A percentile compares a stretch with the other conserved stretches of the same genome.
These are phyloP conservation scores for Boletellus emodensis DNA, from an alignment of 768 basidiomycete species.

Conservation along the genomic window DNA sequence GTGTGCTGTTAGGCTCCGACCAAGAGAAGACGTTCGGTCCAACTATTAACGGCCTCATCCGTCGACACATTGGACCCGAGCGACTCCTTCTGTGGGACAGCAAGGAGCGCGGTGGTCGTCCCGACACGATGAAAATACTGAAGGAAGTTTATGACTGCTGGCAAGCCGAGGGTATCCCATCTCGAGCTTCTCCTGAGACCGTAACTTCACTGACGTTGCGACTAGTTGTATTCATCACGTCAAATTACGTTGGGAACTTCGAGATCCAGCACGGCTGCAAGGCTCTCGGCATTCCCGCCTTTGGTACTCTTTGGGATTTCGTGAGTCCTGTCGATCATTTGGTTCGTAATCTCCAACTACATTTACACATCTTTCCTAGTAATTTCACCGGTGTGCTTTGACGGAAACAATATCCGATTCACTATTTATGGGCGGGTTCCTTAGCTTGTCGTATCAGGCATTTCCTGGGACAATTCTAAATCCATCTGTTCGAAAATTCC, in stretches of 20 bases:
- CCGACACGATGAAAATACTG: slow-evolving; percentile 73
- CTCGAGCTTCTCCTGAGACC: background rate
- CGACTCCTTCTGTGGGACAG: slow-evolving; percentile 76
- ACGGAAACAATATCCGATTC: background rate
- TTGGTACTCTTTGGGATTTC: slow-evolving; percentile 73
- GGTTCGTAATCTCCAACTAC: slow-evolving; percentile 1
- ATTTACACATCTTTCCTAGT: slow-evolving; percentile 15
- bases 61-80: slow-evolving; percentile 67
- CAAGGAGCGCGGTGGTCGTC: slow-evolving; percentile 67
- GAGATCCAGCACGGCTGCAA: slow-evolving; percentile 81
- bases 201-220: background rate
- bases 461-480: no score
- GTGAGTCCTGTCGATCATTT: slow-evolving; percentile 24
- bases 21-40: slow-evolving; percentile 84
- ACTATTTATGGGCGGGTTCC: background rate
- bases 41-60: slow-evolving; percentile 71
- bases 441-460: no score
- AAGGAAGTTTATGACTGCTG: slow-evolving; percentile 65
- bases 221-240: slow-evolving; percentile 75
- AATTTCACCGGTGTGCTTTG: slow-evolving; percentile 9
- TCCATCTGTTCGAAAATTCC: no score
- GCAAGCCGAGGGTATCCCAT: slow-evolving; percentile 59
- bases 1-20: slow-evolving; percentile 54
- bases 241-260: slow-evolving; percentile 74
- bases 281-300: slow-evolving; percentile 60